These are phyloP conservation scores for Pichia cactophila DNA, from an alignment of 1,139 yeast genomes.

Conservation along the genomic window DNA sequence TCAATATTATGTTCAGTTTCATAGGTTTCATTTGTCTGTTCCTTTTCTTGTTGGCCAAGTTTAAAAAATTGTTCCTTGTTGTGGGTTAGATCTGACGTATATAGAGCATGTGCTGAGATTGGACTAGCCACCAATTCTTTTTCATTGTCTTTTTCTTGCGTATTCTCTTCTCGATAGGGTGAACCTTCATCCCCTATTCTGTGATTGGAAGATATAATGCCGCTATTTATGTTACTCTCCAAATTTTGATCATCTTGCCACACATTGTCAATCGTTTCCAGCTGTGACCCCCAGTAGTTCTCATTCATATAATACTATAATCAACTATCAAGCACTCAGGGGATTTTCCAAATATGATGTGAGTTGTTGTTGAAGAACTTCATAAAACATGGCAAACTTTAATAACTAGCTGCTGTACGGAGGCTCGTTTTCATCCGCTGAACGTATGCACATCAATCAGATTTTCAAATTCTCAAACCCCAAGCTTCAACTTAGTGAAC, in stretches of 20 bases:
- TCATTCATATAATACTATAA: background rate
- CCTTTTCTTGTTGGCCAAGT: background rate
- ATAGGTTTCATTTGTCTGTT: background rate
- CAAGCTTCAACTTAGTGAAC: too few relatives aligned
- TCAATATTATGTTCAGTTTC: background rate
- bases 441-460: too few relatives aligned
- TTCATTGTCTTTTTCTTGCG: too few relatives aligned
- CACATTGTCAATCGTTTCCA: background rate
- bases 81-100: too few relatives aligned
- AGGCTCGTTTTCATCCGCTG: background rate
- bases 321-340: background rate
- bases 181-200: background rate
- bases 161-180: too few relatives aligned
- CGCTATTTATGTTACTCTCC: background rate
- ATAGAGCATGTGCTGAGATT: too few relatives aligned
- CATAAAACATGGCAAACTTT: background rate
- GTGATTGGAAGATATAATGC: background rate
- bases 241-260: background rate
- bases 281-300: background rate
- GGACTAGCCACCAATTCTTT: too few relatives aligned
- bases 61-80: too few relatives aligned
- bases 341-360: too few relatives aligned
- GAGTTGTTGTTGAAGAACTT: background rate
- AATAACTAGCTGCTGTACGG: background rate
- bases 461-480: too few relatives aligned